Evolutionary conservation across 495 filamentous ascomycete genomes (phyloP), one percentile per base, ranked within the genome.

Genomic region (Glutinoglossum americanum): DNA sequence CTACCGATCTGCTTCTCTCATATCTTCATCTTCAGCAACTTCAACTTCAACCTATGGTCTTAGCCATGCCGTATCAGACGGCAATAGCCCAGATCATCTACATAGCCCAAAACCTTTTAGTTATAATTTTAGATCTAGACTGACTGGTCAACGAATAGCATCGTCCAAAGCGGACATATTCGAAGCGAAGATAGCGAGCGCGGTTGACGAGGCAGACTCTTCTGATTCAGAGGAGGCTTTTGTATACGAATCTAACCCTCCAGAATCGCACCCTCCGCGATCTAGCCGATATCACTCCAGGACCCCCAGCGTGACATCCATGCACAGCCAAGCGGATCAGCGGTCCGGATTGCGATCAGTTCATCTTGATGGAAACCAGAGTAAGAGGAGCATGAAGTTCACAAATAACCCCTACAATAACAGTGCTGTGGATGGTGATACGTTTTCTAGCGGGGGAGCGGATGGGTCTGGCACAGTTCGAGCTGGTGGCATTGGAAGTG

Each of bases 91-190:
- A 53, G 49, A 53, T 17, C 47, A 25, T 27, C 32, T 32, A 13
- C 0, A 41, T 32, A 30, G 49, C 15, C 49, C 49, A 53, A 53
- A 19, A 28, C 49, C 3, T 30, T 27, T 53, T 13, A 53, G 49
- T 32, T 53, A 30, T 17, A 65, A 65, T 60, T 56, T 53, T 27
- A 53, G 49, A 53, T 53, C 49, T 30, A 53, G 49, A 53, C 49
- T 53, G 23, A 53, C 49, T 28, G 28, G 69, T 65, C 59, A 56
- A 41, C 69, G 72, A 33, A 63, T 66, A 80, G 87, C 85, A 49
- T 94, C 93, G 26, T 94, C 89, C 61, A 97, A 96, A 73, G 89
- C 93, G 61, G 92, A 98, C 69, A 87, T 98, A 51, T 98, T 98
- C 68, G 92, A 96, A 71, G 85, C 86, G 56, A 94, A 92, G 70